Percentiles rank a stretch among this genome's conserved stretches.
These are phyloP conservation scores for Sporothrix brasiliensis DNA, from an alignment of 2,329 filamentous ascomycete genomes.

Conservation along the genomic window DNA sequence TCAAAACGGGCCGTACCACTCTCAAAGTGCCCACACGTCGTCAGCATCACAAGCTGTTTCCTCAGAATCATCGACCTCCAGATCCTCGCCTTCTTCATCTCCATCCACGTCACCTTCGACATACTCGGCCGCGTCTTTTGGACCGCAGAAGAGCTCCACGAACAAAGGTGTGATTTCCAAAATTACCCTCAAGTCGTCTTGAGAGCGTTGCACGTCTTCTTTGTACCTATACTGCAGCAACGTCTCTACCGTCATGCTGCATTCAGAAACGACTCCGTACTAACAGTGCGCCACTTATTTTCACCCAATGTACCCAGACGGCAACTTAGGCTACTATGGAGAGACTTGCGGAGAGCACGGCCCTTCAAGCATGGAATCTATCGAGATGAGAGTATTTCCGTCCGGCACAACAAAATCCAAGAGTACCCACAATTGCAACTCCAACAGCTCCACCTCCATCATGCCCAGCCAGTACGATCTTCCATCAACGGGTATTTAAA, in stretches of 20 bases:
- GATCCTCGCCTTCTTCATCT: slow-evolving; percentile 2
- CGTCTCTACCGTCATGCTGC: neutral
- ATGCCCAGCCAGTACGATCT: neutral
- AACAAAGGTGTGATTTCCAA: slow-evolving; percentile 22
- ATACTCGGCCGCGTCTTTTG: slow-evolving; percentile 11
- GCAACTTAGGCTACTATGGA: neutral
- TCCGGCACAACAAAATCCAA: neutral
- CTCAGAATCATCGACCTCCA: neutral
- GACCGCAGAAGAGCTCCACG: neutral
- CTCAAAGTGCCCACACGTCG: neutral
- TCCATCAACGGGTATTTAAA: neutral
- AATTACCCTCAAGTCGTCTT: neutral
- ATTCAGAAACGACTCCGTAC: neutral
- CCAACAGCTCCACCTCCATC: neutral
- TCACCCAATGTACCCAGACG: neutral
- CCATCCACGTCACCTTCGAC: slow-evolving; percentile 12
- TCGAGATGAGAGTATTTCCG: slow-evolving; percentile 10
- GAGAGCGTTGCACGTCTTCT: neutral
- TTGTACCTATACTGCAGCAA: neutral
- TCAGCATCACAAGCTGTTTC: neutral
- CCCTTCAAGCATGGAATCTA: neutral
- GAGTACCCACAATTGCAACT: neutral
- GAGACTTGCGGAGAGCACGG: neutral
- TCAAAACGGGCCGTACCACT: neutral
- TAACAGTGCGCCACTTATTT: slow-evolving; percentile 16